Evolutionary conservation across 148 eudicot genomes (phyloP).

Genomic region (Rhododendron henanense): DNA sequence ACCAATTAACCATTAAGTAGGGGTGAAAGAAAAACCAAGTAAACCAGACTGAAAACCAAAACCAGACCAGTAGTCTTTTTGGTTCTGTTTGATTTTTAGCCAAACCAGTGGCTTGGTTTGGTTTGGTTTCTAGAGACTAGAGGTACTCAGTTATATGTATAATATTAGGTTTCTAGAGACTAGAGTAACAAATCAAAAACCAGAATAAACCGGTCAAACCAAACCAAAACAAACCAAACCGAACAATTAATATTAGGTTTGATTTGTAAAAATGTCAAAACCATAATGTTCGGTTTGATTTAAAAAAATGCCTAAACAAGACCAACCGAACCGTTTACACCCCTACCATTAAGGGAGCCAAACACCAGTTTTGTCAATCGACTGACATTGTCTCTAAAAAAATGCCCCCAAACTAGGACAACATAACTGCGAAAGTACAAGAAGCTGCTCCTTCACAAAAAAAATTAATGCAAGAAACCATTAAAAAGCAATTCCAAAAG

Average conservation of each 20-base stretch:
- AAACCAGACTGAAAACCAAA: too few relatives aligned
- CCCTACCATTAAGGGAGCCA: neutral
- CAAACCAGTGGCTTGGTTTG: too few relatives aligned
- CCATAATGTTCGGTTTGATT: neutral
- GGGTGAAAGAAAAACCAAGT: too few relatives aligned
- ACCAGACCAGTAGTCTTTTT: too few relatives aligned
- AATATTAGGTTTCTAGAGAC: too few relatives aligned
- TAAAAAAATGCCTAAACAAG: neutral
- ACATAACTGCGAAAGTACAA: neutral
- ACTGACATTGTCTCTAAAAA: neutral
- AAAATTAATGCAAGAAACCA: conserved; percentile 3
- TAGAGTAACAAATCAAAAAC: neutral
- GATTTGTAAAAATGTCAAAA: neutral
- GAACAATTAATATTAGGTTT: neutral
- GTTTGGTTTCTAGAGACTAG: too few relatives aligned
- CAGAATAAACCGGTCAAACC: neutral
- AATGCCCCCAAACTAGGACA: neutral
- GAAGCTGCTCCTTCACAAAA: conserved; percentile 8
- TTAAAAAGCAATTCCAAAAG: neutral
- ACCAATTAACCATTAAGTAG: too few relatives aligned
- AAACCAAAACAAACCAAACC: neutral
- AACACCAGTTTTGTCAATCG: neutral
- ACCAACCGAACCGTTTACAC: neutral
- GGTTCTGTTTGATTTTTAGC: too few relatives aligned
- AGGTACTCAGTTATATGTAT: too few relatives aligned